Evolutionary conservation across 768 basidiomycete species (phyloP).

Genomic region (Leccinum obscurum): DNA sequence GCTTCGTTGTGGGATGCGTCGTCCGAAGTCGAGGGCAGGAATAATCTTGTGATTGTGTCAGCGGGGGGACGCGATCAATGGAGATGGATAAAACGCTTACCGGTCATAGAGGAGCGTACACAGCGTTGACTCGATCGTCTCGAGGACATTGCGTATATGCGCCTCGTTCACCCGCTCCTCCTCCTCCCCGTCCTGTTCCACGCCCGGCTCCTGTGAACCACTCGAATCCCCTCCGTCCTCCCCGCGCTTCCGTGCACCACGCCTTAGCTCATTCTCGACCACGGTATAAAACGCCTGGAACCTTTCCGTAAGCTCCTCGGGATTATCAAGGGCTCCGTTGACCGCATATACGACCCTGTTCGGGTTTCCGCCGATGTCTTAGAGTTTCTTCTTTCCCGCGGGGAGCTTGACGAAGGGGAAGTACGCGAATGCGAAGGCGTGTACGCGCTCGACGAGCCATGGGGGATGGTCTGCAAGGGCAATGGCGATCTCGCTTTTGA

Average conservation of each 20-base stretch:
- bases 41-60: constrained; percentile 51
- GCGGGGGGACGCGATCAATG: not conserved
- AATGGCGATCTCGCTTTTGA: constrained; percentile 57
- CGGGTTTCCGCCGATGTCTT: constrained; percentile 30
- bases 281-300: constrained; percentile 73
- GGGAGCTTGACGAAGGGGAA: constrained; percentile 55
- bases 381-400: constrained; percentile 32
- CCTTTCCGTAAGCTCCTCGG: constrained; percentile 52
- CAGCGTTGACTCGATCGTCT: constrained; percentile 70
- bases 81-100: constrained; percentile 36
- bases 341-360: constrained; percentile 37
- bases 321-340: constrained; percentile 41
- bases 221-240: constrained; percentile 9
- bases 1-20: constrained; percentile 91
- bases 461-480: constrained; percentile 43
- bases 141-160: constrained; percentile 60
- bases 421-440: constrained; percentile 52
- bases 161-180: constrained; percentile 43
- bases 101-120: constrained; percentile 82
- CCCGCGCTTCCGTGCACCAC: constrained; percentile 17
- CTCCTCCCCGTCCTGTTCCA: constrained; percentile 20
- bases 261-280: constrained; percentile 63
- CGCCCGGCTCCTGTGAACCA: constrained; percentile 14
- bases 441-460: constrained; percentile 67
- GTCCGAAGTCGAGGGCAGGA: constrained; percentile 69